Conservation (phyloP, 345 rosid species). For the Dovyalis caffra region DNA sequence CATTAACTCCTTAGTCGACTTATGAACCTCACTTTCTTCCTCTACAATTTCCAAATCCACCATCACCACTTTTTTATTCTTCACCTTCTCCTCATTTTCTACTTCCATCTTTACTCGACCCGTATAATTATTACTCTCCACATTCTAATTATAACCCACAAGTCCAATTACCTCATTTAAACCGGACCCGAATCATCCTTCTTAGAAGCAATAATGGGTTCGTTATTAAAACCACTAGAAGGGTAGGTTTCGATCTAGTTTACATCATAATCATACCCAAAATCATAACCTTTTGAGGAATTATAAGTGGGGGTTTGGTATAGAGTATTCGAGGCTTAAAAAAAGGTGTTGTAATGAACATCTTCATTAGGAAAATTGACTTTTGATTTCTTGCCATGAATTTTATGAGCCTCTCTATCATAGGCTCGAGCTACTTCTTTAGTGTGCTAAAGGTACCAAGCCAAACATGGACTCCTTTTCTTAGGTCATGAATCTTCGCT, state of each 20-base stretch:
- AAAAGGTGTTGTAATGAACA: constrained; percentile 12
- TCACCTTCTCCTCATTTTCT: constrained; percentile 14
- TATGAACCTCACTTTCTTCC: constrained; percentile 45
- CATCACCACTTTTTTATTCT: constrained; percentile 16
- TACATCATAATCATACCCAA: constrained; percentile 35
- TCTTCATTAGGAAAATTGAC: constrained; percentile 81
- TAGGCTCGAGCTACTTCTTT: constrained; percentile 93
- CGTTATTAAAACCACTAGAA: constrained; percentile 5
- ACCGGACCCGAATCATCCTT: constrained; percentile 36
- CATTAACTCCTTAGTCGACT: constrained; percentile 66
- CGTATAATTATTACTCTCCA: neutral
- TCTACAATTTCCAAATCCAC: constrained; percentile 17
- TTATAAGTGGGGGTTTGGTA: neutral
- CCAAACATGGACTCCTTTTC: constrained; percentile 93
- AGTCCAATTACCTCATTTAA: constrained; percentile 9
- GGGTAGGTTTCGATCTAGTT: constrained; percentile 26
- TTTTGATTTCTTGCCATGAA: constrained; percentile 83
- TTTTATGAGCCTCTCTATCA: constrained; percentile 76
- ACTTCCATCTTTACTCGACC: constrained; percentile 5
- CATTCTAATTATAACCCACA: constrained; percentile 1
- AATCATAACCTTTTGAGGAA: constrained; percentile 7
- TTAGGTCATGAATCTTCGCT: constrained; percentile 92
- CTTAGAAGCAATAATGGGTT: constrained; percentile 22
- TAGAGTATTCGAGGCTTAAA: neutral
- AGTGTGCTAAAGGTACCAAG: constrained; percentile 90